These are phyloP conservation scores for Lactifluus pinguis DNA, from an alignment of 768 basidiomycete genomes.

Conservation along the genomic window DNA sequence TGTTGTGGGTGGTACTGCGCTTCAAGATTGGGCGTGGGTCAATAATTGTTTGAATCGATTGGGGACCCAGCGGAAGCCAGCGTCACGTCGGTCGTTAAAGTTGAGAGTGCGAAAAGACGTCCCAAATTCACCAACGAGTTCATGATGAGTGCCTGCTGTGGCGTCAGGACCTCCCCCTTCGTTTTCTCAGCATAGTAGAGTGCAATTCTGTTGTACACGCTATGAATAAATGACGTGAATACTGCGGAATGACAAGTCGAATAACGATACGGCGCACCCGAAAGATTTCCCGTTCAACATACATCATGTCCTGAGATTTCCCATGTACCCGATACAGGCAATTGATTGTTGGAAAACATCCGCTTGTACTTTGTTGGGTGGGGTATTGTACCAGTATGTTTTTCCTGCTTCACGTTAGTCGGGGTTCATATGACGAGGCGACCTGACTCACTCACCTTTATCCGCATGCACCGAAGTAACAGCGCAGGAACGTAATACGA, in stretches of 20 bases:
- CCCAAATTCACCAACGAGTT: conserved; percentile 17
- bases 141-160: conserved; percentile 19
- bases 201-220: conserved; percentile 25
- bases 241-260: neutral
- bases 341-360: conserved; percentile 37
- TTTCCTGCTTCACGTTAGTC: conserved; percentile 3
- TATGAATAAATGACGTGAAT: conserved; percentile 4
- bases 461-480: conserved; percentile 22
- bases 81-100: conserved; percentile 42
- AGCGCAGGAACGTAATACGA: neutral
- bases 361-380: conserved; percentile 29
- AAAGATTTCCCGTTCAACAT: conserved; percentile 26
- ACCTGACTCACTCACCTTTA: conserved; percentile 31
- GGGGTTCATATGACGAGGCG: neutral
- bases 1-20: too few relatives aligned
- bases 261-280: conserved; percentile 19
- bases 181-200: conserved; percentile 25
- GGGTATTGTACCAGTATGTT: conserved; percentile 30
- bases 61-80: conserved; percentile 51
- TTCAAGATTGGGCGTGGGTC: too few relatives aligned
- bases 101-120: conserved; percentile 28
- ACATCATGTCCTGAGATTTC: conserved; percentile 21
- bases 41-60: conserved; percentile 17
- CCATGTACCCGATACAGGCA: conserved; percentile 40
- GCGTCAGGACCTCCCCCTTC: conserved; percentile 21